A percentile compares a stretch with the other conserved stretches of the same genome.
Conservation (phyloP, 768 basidiomycete species). For the Tulasnella sp. region DNA sequence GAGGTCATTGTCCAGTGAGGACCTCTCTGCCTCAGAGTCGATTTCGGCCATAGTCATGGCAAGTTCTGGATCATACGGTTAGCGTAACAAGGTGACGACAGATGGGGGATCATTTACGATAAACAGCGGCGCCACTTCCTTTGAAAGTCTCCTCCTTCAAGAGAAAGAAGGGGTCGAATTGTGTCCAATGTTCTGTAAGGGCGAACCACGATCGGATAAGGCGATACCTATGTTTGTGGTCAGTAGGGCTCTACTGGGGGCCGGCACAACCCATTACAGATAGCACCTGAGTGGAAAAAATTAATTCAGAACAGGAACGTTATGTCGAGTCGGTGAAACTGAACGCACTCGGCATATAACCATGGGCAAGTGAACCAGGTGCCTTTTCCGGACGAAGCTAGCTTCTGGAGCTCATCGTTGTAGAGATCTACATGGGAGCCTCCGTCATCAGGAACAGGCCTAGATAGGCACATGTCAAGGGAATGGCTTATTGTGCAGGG, state of each 20-base stretch:
- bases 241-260: not conserved
- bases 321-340: too few relatives aligned
- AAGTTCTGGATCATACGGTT: slow-evolving; percentile 39
- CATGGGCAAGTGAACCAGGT: slow-evolving; percentile 92
- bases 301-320: not conserved
- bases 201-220: slow-evolving; percentile 62
- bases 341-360: slow-evolving; percentile 84
- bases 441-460: slow-evolving; percentile 62
- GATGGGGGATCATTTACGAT: slow-evolving; percentile 40
- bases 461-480: slow-evolving; percentile 24
- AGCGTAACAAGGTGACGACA: not conserved
- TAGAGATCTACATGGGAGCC: slow-evolving; percentile 59
- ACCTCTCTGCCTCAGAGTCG: slow-evolving; percentile 34
- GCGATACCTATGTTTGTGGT: slow-evolving; percentile 52
- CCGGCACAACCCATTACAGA: slow-evolving; percentile 34
- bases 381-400: slow-evolving; percentile 37
- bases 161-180: slow-evolving; percentile 68
- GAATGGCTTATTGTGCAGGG: not conserved
- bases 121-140: slow-evolving; percentile 62
- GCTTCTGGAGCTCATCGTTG: slow-evolving; percentile 53
- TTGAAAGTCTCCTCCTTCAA: slow-evolving; percentile 76
- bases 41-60: slow-evolving; percentile 61
- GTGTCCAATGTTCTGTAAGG: slow-evolving; percentile 52
- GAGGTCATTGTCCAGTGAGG: slow-evolving; percentile 31
- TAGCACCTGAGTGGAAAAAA: slow-evolving; percentile 43